Conservation (phyloP, 768 basidiomycete genomes). For the Mycena amicta region DNA sequence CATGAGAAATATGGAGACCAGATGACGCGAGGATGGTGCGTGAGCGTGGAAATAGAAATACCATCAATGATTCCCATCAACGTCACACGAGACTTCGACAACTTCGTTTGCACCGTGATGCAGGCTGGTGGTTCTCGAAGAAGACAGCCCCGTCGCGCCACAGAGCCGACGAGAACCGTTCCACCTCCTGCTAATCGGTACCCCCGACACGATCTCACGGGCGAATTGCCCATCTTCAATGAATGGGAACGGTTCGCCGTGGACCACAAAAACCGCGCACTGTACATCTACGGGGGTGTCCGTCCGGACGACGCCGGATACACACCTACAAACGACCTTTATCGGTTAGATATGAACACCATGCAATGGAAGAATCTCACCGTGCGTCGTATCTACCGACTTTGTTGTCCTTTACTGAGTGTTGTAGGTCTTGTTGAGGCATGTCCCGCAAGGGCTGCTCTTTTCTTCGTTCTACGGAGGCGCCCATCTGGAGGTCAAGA, state of each 20-base stretch:
- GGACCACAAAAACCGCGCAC: conserved; percentile 17
- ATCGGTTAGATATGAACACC: conserved; percentile 20
- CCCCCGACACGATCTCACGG: conserved; percentile 14
- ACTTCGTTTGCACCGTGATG: too few species aligned
- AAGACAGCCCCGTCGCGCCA: too few species aligned
- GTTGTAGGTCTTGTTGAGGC: conserved; percentile 1
- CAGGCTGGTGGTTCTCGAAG: too few species aligned
- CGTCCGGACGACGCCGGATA: conserved; percentile 14
- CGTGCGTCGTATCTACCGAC: conserved; percentile 13
- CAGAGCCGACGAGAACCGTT: too few species aligned
- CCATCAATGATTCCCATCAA: too few species aligned
- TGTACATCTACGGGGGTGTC: conserved; percentile 29
- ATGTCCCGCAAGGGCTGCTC: conserved; percentile 3
- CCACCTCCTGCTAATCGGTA: too few species aligned
- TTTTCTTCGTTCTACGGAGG: conserved; percentile 22
- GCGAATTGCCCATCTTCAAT: conserved; percentile 27
- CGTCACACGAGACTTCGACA: too few species aligned
- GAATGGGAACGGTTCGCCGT: conserved; percentile 20
- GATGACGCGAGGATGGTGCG: conserved; percentile 1
- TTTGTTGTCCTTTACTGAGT: not conserved
- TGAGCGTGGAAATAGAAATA: too few species aligned
- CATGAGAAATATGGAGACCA: not conserved
- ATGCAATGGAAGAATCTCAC: conserved; percentile 31
- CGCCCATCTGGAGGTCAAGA: not conserved
- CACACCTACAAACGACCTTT: conserved; percentile 26